Evolutionary conservation across 2,329 filamentous ascomycete genomes (phyloP), one percentile per base, ranked within the genome.

Genomic region (Talaromyces funiculosus): DNA sequence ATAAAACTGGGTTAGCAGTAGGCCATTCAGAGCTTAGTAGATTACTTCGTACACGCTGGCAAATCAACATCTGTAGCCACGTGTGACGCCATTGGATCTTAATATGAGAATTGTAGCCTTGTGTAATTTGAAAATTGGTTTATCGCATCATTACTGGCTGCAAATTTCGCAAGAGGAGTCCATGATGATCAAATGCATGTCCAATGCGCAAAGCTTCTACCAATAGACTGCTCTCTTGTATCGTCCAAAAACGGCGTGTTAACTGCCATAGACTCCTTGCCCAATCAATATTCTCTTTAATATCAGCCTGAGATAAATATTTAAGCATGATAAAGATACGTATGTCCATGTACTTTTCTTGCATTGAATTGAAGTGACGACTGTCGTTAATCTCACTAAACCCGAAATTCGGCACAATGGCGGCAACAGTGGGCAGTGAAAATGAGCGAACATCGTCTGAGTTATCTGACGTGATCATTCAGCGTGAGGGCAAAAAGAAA

Each of bases 401-500:
- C 20, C 9, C 10, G 5, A n/a, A 6, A 42, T 2, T 33, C 7
- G 8, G 12, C 55, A 57, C 14, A 33, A 57, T 57, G 55, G n/a
- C 31, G 22, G 35, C 29, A 42, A 18, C 26, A 7, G 18, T 18
- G 12, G 26, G 43, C 14, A 22, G 20, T 10, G n/a, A 24, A 16
- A 24, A 22, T 18, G 29, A 35, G 42, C 55, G 69, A 22, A 53
- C 63, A 3, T 62, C 59, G 6, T 31, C 63, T 9, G 61, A 64
- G 6, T 12, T 53, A 3, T 40, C 64, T 0, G 59, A 57, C 9
- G 61, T 61, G 6, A 20, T 66, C 8, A 58, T 71, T 29, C 69
- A 71, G 33, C 65, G 69, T 51, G 53, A 65, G 6, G 65, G 64
- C 2, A 76, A 75, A 63, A 64, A 69, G 8, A 80, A 68, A 71